These are phyloP conservation scores for Fraxinus latifolia DNA, from an alignment of 305 asterid species.

Conservation along the genomic window DNA sequence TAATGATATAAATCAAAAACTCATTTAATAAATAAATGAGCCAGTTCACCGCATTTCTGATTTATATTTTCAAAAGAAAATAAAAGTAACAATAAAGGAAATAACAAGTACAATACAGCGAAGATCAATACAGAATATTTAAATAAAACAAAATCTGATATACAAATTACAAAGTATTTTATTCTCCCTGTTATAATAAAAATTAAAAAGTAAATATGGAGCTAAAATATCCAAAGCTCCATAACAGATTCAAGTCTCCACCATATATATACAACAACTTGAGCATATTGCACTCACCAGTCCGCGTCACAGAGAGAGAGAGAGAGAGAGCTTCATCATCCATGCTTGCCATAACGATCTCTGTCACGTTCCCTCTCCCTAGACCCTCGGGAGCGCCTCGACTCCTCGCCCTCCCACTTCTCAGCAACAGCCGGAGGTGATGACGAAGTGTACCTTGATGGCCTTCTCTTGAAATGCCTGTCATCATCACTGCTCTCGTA, in stretches of 20 bases:
- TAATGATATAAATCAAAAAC: neutral
- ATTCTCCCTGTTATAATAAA: neutral
- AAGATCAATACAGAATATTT: neutral
- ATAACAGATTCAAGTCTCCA: neutral
- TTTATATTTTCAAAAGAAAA: neutral
- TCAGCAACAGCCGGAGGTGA: constrained; percentile 36
- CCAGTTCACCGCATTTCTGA: neutral
- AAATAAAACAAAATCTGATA: neutral
- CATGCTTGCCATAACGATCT: constrained; percentile 43
- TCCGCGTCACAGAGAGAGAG: neutral
- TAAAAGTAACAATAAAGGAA: neutral
- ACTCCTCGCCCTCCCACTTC: constrained; percentile 39
- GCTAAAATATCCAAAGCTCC: neutral
- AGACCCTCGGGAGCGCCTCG: constrained; percentile 47
- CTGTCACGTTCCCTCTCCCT: constrained; percentile 45
- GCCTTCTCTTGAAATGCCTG: constrained; percentile 92
- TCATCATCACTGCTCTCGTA: constrained; percentile 87
- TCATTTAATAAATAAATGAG: neutral
- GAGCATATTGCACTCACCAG: neutral
- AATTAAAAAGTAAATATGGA: neutral
- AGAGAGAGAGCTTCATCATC: constrained; percentile 21
- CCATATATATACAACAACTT: neutral
- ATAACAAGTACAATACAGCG: neutral
- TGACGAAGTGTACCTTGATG: constrained; percentile 64
- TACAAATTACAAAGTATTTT: neutral